Evolutionary conservation across 1,284 basidiomycete species (phyloP), one percentile per base, ranked within the genome.

Genomic region (Ceratobasidium sp.): DNA sequence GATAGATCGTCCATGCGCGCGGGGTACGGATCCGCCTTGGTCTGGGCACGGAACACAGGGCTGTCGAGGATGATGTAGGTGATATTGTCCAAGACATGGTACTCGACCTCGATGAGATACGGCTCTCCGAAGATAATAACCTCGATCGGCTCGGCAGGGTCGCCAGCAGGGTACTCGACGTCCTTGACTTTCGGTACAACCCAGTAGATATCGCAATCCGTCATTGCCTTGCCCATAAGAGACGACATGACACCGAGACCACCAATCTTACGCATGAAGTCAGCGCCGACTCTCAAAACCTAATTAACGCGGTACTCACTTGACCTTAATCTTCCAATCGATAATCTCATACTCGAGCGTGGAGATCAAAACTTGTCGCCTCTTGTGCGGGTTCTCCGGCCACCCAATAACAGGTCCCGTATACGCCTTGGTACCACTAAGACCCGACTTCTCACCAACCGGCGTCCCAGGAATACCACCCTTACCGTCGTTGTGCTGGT

Each of bases 161-260:
- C 94, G n/a, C 94, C 95, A 73, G 90, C 87, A 36, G 94, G 94
- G 81, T 97, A 97, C 72, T 96, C 95, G 11, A 97, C 78, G 80
- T 97, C 95, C 84, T 95, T 94, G 78, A 97, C 95, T 82, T 97
- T 97, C 64, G 95, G 95, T 9, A 97, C 82, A 59, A 97, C 91
- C 95, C 95, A 97, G 78, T 97, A 86, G 64, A 97, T 85, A 81
- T 97, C 95, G 73, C 97, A 95, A 81, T 97, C 95, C 64, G 92
- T 93, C 95, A 97, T 97, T 5, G 95, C 94, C 83, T 97, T 97
- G 79, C 95, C 95, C 95, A 97, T 97, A 59, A 97, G 86, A 83
- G 91, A 92, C 5, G 95, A 96, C 95, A 97, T 97, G 86, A 97
- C 95, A 88, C 95, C 95, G 33, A 97, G 87, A 84, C 95, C 95